Conservation (phyloP, 176 grass and related monocot genomes). For the Zoysia pacifica region DNA sequence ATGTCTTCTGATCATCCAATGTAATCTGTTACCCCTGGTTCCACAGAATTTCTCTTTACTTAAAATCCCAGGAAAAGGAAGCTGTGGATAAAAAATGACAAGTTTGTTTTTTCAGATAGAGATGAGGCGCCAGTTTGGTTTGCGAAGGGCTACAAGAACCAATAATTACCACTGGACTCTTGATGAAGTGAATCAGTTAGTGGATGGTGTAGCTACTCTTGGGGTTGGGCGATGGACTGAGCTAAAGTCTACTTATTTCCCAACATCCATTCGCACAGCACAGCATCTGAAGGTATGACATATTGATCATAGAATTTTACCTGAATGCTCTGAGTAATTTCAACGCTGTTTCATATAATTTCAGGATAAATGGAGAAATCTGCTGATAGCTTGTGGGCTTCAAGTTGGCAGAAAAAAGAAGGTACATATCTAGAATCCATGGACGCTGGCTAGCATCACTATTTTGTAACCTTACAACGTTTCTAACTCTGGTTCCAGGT, state of each 20-base stretch:
- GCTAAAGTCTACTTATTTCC: not conserved
- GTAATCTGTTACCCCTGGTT: not conserved
- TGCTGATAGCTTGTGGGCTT: not conserved
- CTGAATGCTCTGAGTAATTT: not conserved
- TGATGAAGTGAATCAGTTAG: slow-evolving; percentile 1
- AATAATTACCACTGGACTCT: not conserved
- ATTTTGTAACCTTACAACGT: not conserved
- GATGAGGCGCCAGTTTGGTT: not conserved
- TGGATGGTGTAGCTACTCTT: not conserved
- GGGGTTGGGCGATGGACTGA: slow-evolving; percentile 5
- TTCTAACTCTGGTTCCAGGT: not conserved
- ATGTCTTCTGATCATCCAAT: not conserved
- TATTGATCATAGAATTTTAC: not conserved
- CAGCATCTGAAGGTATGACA: not conserved
- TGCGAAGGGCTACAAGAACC: not conserved
- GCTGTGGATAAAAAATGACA: not conserved
- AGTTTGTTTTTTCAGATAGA: not conserved
- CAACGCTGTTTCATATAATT: not conserved
- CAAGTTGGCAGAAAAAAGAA: not conserved
- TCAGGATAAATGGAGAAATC: slow-evolving; percentile 3
- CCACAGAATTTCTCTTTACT: not conserved
- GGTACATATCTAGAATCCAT: not conserved
- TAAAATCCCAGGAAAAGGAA: not conserved
- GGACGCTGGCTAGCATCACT: not conserved
- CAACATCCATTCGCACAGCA: not conserved